These are phyloP conservation scores for Pseudogymnoascus sp. DNA, from an alignment of 2,329 filamentous ascomycete species.

Conservation along the genomic window DNA sequence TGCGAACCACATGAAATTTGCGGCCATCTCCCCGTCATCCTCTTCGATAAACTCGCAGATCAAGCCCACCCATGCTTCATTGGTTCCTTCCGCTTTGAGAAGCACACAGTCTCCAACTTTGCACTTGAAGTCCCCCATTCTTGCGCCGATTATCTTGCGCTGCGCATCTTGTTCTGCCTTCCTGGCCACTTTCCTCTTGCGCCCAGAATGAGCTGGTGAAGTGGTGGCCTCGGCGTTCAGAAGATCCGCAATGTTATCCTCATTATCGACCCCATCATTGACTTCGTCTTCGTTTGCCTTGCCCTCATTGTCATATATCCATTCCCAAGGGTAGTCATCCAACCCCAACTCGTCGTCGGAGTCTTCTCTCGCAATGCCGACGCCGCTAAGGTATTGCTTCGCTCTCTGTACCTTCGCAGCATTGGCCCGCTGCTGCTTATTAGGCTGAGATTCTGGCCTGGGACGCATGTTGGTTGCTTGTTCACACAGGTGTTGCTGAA, in stretches of 20 bases:
- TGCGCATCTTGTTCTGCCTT: constrained; percentile 23
- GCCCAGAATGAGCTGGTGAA: constrained; percentile 12
- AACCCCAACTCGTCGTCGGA: constrained; percentile 80
- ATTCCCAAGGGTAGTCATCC: constrained; percentile 69
- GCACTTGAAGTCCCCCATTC: constrained; percentile 75
- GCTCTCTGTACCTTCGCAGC: constrained; percentile 30
- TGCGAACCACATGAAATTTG: constrained; percentile 93
- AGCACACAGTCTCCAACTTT: constrained; percentile 75
- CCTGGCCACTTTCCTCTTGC: constrained; percentile 21
- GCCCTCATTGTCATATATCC: constrained; percentile 53
- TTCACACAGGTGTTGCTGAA: not conserved
- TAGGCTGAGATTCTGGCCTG: constrained; percentile 12
- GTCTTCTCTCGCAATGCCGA: constrained; percentile 48
- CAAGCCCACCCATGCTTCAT: constrained; percentile 87
- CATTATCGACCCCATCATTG: constrained; percentile 7
- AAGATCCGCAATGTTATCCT: constrained; percentile 14
- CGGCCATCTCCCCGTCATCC: constrained; percentile 68
- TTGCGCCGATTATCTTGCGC: constrained; percentile 65
- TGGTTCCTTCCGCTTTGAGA: constrained; percentile 76
- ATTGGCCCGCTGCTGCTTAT: constrained; percentile 13
- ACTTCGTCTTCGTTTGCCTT: constrained; percentile 13
- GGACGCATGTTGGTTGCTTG: constrained; percentile 23
- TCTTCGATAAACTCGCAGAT: constrained; percentile 74
- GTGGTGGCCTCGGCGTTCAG: constrained; percentile 14
- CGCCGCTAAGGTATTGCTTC: constrained; percentile 31